Evolutionary conservation across 768 basidiomycete species (phyloP), one percentile per base, ranked within the genome.

Genomic region (Dacryopinax primogenitus): DNA sequence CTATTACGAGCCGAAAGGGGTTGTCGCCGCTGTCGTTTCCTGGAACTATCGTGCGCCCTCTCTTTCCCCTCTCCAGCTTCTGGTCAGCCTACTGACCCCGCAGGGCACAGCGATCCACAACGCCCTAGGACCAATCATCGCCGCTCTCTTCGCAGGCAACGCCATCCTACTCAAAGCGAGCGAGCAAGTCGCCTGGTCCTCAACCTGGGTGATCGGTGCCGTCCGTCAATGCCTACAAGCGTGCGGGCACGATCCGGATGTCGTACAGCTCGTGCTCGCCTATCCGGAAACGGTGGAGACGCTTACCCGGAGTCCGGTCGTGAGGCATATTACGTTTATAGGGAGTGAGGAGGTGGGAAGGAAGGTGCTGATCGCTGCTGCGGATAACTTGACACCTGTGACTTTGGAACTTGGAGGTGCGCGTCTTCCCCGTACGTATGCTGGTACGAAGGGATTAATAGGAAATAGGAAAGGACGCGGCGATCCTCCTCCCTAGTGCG

Each of bases 251-350:
- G 82, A 90, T 69, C 82, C 83, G 1, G 86, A 95, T 64, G 83
- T 94, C 44, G 86, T 98, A n/a, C 94, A 97, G 84, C 80, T 92
- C 18, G 87, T 93, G 30, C 87, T 87, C 67, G 96, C 93, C 73
- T 88, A 85, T 73, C 94, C 95, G 0, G 87, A 92, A 37, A 82
- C 90, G 68, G 96, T 92, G 0, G 83, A 86, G 62, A 83, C 83
- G 0, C 74, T 99, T 51, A 98, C 92, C 0, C 83, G 75, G 26
- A 77, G 74, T 86, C 87, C 88, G 0, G 71, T 81, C 30, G 87
- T 99, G 67, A 90, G 88, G 71, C 96, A 99, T 71, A 94, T 98
- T 68, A 96, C 92, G 1, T 95, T 95, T 73, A 92, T 94, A 72
- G 88, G 91, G 28, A 91, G 88, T 3, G 88, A 89, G 70, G 77